Evolutionary conservation across 2,329 filamentous ascomycete species (phyloP).

Genomic region (Fusarium sublunatum): DNA sequence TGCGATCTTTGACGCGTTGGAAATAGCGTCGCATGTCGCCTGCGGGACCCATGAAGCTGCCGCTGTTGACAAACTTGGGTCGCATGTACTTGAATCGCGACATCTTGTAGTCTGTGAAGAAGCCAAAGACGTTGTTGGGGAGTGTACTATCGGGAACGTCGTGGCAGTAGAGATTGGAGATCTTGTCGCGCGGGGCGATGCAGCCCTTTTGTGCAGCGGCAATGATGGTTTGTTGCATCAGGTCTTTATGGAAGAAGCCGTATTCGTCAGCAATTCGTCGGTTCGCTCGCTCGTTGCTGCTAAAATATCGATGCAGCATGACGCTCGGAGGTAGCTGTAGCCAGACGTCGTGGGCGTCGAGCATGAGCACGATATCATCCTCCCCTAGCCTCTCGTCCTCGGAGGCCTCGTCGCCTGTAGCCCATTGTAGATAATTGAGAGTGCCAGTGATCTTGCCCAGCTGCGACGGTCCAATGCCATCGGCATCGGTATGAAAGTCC

Average conservation of each 20-base stretch:
- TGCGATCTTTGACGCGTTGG: constrained; percentile 42
- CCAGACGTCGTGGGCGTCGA: constrained; percentile 51
- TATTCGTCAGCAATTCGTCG: constrained; percentile 32
- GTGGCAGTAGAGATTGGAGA: constrained; percentile 44
- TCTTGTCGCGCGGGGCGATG: constrained; percentile 38
- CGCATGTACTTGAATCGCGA: constrained; percentile 39
- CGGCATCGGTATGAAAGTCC: constrained; percentile 40
- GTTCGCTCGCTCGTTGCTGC: constrained; percentile 39
- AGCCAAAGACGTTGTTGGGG: constrained; percentile 38
- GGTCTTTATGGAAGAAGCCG: constrained; percentile 23
- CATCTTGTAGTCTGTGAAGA: constrained; percentile 36
- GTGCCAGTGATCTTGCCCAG: constrained; percentile 47
- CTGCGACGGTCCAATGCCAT: constrained; percentile 42
- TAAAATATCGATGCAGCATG: constrained; percentile 45
- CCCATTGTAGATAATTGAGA: constrained; percentile 46
- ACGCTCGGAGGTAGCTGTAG: constrained; percentile 47
- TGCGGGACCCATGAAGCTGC: constrained; percentile 47
- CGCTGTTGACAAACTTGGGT: constrained; percentile 49
- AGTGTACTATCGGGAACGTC: constrained; percentile 42
- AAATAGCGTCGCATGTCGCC: constrained; percentile 46
- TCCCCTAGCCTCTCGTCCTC: constrained; percentile 35
- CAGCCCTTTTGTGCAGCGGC: constrained; percentile 43
- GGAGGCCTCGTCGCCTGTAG: constrained; percentile 20
- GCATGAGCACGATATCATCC: constrained; percentile 46
- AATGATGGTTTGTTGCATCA: constrained; percentile 44